A percentile compares a stretch with the other conserved stretches of the same genome.
Evolutionary conservation across 2,329 filamentous ascomycete species (phyloP).

Genomic region (Lasiodiplodia theobromae): DNA sequence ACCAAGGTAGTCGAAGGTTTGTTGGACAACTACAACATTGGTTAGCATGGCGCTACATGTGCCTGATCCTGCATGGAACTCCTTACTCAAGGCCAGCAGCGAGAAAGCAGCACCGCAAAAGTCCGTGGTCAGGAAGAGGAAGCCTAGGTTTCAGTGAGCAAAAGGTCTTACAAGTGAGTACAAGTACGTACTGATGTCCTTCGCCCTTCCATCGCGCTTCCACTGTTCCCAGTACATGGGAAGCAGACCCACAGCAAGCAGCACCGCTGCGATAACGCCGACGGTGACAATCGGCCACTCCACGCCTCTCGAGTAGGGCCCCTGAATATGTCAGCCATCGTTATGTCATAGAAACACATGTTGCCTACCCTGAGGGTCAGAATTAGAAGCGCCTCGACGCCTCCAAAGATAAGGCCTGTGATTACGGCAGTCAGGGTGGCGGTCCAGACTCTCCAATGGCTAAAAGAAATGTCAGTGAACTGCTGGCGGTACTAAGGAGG

Average conservation of each 20-base stretch:
- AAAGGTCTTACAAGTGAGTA: too few species aligned
- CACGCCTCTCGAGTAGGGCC: conserved; percentile 62
- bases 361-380: conserved; percentile 61
- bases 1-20: conserved; percentile 67
- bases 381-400: conserved; percentile 64
- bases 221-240: conserved; percentile 69
- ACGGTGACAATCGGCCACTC: conserved; percentile 63
- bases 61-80: not conserved
- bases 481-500: conserved; percentile 23
- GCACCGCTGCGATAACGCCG: conserved; percentile 64
- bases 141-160: conserved; percentile 43
- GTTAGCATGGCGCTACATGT: not conserved
- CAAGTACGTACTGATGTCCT: conserved; percentile 62
- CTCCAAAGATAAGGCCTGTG: conserved; percentile 56
- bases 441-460: conserved; percentile 58
- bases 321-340: conserved; percentile 44
- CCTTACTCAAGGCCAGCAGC: conserved; percentile 65
- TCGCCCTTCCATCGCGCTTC: conserved; percentile 66
- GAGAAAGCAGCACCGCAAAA: conserved; percentile 69
- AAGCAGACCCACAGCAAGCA: conserved; percentile 64
- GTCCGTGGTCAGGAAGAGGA: conserved; percentile 67
- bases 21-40: conserved; percentile 60
- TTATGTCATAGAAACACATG: not conserved
- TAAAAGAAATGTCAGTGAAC: conserved; percentile 40
- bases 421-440: conserved; percentile 51